Base-by-base conservation (phyloP, 768 basidiomycete species). In the Hirschioporus abietinus region DNA sequence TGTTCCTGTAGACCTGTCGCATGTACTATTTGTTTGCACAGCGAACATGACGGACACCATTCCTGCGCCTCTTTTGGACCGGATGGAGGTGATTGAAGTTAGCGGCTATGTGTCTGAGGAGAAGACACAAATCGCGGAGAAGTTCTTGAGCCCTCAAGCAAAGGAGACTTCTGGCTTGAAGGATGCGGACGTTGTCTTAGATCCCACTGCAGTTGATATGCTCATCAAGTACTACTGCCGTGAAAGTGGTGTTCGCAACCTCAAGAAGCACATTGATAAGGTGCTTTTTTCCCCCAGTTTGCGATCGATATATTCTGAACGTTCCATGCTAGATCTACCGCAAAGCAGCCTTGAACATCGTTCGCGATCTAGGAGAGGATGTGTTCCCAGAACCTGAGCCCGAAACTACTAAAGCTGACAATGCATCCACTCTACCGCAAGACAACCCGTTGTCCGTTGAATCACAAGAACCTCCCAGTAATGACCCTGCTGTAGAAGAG, bases 261-360 rank as follows among this genome's bases (percentile, higher is more conserved):
- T 99, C 75, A 99, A 99, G 88, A 99, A 99, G 79, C 92, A 96
- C 72, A 96, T 99, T 65, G 96, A 99, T 74, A 99, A 99, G 88
- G 95, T 94, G 67, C 1, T 73, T 23, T 17, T 58, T 61, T 57
- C 63, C 42, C n/a, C 25, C 24, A 30, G 24, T 8, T 30, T 30
- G 30, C 36, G 20, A 9, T 10, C 23, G 36, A 63, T 26, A 57
- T 30, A n/a, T 60, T 23, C 58, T 65, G 35, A 26, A 69, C 25
- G 15, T 30, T 27, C 35, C 57, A 6, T 66, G 18, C 68, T 68
- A 98, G 95, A 95, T 99, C 66, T 99, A 96, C 77, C 88, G 97
- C 68, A 99, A 99, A 76, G 93, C 96, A 17, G 96, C 96, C 0
- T 80, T 96, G 70, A 93, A 91, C 76, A 86, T 99, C 64, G 93